These are phyloP conservation scores for Cytospora mali DNA, from an alignment of 2,329 filamentous ascomycete genomes.

Conservation along the genomic window DNA sequence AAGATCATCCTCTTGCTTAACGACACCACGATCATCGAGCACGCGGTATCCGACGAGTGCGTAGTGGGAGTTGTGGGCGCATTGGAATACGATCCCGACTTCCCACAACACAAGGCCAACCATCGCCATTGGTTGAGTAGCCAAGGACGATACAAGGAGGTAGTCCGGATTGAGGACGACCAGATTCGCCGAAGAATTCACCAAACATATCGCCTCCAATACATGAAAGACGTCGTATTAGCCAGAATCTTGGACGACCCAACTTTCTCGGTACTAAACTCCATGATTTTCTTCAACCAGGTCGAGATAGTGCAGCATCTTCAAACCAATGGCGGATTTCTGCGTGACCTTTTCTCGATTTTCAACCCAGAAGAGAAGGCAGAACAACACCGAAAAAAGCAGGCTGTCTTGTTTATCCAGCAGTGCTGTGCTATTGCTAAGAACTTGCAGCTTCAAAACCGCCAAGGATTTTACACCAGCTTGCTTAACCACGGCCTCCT, in stretches of 20 bases:
- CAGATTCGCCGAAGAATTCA: conserved; percentile 88
- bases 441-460: conserved; percentile 81
- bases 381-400: conserved; percentile 78
- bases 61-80: conserved; percentile 92
- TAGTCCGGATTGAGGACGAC: conserved; percentile 86
- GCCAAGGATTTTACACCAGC: conserved; percentile 83
- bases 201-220: conserved; percentile 92
- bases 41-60: conserved; percentile 85
- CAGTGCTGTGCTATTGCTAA: conserved; percentile 95
- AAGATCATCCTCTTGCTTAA: conserved; percentile 94
- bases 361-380: conserved; percentile 63
- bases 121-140: conserved; percentile 91
- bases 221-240: conserved; percentile 97
- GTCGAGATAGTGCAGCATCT: conserved; percentile 96
- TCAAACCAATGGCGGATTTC: conserved; percentile 76
- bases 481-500: conserved; percentile 88
- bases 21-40: conserved; percentile 92
- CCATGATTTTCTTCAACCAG: conserved; percentile 98
- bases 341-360: conserved; percentile 85
- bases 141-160: conserved; percentile 91
- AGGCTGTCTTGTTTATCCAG: conserved; percentile 94
- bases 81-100: conserved; percentile 96
- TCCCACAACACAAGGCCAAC: conserved; percentile 95
- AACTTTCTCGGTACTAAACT: conserved; percentile 96
- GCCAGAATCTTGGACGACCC: conserved; percentile 96